These are phyloP conservation scores for Collybiopsis luxurians DNA, from an alignment of 768 basidiomycete species.

Conservation along the genomic window DNA sequence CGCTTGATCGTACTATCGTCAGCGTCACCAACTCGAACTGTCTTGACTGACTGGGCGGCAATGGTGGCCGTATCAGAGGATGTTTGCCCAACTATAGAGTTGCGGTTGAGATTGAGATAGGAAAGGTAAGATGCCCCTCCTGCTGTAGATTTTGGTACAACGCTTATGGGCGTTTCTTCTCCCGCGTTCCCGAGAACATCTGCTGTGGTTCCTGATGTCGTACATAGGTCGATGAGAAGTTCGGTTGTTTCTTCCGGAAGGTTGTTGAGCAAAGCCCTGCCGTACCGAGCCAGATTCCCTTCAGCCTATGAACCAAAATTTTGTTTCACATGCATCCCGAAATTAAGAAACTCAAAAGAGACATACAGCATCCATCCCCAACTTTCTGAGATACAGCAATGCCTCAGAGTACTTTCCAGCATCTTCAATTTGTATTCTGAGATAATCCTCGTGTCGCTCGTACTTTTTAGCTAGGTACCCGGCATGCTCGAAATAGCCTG, in stretches of 20 bases:
- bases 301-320: conserved; percentile 56
- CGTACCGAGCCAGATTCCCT: conserved; percentile 83
- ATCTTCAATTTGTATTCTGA: conserved; percentile 94
- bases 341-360: conserved; percentile 3
- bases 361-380: conserved; percentile 79
- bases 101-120: conserved; percentile 72
- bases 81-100: conserved; percentile 39
- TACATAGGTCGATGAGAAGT: conserved; percentile 89
- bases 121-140: conserved; percentile 69
- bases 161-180: conserved; percentile 21
- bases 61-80: conserved; percentile 37
- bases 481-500: conserved; percentile 94
- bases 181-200: conserved; percentile 35
- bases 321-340: not conserved
- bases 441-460: conserved; percentile 87
- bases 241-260: conserved; percentile 89
- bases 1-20: conserved; percentile 29
- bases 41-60: conserved; percentile 46
- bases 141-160: conserved; percentile 21
- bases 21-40: conserved; percentile 34
- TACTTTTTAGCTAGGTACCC: conserved; percentile 92
- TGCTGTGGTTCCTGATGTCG: conserved; percentile 44
- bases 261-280: conserved; percentile 77
- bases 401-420: conserved; percentile 80
- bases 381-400: conserved; percentile 69